A percentile compares a stretch with the other conserved stretches of the same genome.
These are phyloP conservation scores for Penicillium egyptiacum DNA, from an alignment of 495 filamentous ascomycete species.

Conservation along the genomic window DNA sequence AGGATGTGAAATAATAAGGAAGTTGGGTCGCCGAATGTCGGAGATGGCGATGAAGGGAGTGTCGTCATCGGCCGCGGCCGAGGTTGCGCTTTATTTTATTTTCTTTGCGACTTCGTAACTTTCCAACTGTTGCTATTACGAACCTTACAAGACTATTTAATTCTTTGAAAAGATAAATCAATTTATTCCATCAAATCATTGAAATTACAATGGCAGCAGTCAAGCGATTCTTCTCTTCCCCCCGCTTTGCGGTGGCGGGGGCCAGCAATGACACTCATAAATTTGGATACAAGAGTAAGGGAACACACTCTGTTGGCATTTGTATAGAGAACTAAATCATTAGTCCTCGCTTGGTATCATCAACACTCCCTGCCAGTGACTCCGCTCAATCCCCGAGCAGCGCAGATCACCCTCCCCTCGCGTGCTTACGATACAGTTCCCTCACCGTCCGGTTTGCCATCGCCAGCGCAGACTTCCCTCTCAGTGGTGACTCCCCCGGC, in stretches of 20 bases:
- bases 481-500: conserved; percentile 84
- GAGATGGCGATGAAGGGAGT: conserved; percentile 16
- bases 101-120: conserved; percentile 3
- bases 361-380: conserved; percentile 70
- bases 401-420: conserved; percentile 56
- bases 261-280: conserved; percentile 80
- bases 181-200: neutral
- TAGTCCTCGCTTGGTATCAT: conserved; percentile 90
- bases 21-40: conserved; percentile 12
- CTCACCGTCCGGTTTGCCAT: conserved; percentile 60
- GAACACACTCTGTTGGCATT: neutral
- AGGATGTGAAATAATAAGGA: neutral
- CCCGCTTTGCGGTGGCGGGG: conserved; percentile 86
- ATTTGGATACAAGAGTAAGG: conserved; percentile 84
- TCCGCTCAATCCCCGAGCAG: conserved; percentile 74
- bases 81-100: conserved; percentile 14
- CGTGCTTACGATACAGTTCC: conserved; percentile 62
- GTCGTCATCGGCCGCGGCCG: conserved; percentile 31
- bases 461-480: conserved; percentile 67
- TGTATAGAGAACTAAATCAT: conserved; percentile 8
- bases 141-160: no score
- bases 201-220: conserved; percentile 50
- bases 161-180: no score
- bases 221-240: conserved; percentile 77
- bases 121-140: neutral